A percentile compares a stretch with the other conserved stretches of the same genome.
Evolutionary conservation across 2,329 filamentous ascomycete species (phyloP).

Genomic region (Phialocephala subalpina): DNA sequence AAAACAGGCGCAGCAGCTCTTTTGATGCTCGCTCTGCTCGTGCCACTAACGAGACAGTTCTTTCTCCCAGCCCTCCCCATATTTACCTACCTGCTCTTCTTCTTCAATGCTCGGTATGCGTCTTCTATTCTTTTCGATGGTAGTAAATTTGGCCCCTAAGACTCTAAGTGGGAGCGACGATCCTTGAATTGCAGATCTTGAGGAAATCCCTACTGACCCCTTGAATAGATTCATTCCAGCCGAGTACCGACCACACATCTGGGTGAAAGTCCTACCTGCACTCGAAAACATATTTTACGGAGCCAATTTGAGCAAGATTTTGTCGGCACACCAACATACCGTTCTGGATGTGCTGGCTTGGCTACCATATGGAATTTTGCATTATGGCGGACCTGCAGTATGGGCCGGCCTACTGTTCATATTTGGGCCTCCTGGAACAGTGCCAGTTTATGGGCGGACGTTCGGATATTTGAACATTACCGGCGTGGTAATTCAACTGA

Average conservation of each 20-base stretch:
- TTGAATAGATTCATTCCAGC: slow-evolving; percentile 82
- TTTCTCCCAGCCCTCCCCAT: slow-evolving; percentile 88
- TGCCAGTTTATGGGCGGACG: slow-evolving; percentile 84
- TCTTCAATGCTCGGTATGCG: slow-evolving; percentile 79
- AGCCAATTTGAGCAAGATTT: slow-evolving; percentile 93
- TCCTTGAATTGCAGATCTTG: too few species aligned
- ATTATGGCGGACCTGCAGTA: slow-evolving; percentile 86
- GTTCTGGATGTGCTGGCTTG: slow-evolving; percentile 89
- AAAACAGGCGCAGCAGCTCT: slow-evolving; percentile 77
- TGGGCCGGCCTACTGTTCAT: slow-evolving; percentile 84
- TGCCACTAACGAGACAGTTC: slow-evolving; percentile 90
- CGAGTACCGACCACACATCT: slow-evolving; percentile 90
- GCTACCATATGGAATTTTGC: slow-evolving; percentile 90
- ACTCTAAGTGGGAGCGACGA: too few species aligned
- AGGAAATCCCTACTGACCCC: slow-evolving; percentile 28
- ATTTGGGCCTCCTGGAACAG: slow-evolving; percentile 85
- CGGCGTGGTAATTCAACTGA: slow-evolving; percentile 86
- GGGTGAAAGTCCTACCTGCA: slow-evolving; percentile 92
- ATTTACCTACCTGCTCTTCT: slow-evolving; percentile 87
- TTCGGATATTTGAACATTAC: slow-evolving; percentile 94
- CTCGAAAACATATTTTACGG: slow-evolving; percentile 97
- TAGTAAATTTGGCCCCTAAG: slow-evolving; percentile 10
- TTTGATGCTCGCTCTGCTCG: slow-evolving; percentile 73
- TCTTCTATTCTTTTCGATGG: slow-evolving; percentile 41
- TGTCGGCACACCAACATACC: slow-evolving; percentile 87